Conservation (phyloP, 2,329 filamentous ascomycete genomes). For the Ambrosiella beaveri region DNA sequence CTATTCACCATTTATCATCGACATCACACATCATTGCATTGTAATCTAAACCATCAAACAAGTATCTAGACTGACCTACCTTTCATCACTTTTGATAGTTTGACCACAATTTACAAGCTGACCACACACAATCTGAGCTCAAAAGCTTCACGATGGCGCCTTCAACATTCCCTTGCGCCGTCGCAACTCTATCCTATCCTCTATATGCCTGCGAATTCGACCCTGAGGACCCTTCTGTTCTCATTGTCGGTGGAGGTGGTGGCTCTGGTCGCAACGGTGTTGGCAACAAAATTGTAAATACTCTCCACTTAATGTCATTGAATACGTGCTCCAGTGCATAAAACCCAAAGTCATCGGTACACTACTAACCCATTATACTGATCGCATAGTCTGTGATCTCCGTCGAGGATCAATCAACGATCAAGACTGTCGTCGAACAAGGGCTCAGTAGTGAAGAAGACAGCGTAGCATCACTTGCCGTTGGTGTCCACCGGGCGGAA, state of each 20-base stretch:
- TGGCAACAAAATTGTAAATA: slow-evolving; percentile 65
- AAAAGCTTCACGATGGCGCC: slow-evolving; percentile 20
- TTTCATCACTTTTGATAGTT: too few relatives aligned
- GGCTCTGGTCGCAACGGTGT: slow-evolving; percentile 68
- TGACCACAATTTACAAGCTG: neutral
- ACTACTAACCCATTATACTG: neutral
- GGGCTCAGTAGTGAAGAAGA: slow-evolving; percentile 73
- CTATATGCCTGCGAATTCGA: slow-evolving; percentile 82
- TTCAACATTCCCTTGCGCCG: slow-evolving; percentile 31
- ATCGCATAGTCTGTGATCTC: slow-evolving; percentile 50
- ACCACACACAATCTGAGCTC: neutral
- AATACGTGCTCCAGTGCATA: neutral
- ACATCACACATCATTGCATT: too few relatives aligned
- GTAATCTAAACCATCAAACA: too few relatives aligned
- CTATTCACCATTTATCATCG: too few relatives aligned
- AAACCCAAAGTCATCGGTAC: neutral
- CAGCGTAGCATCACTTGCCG: slow-evolving; percentile 67
- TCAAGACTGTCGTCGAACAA: slow-evolving; percentile 52
- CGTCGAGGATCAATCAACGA: slow-evolving; percentile 43
- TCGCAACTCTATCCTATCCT: slow-evolving; percentile 59
- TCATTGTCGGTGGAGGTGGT: slow-evolving; percentile 76
- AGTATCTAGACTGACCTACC: too few relatives aligned
- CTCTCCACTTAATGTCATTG: neutral
- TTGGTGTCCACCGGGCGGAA: slow-evolving; percentile 42
- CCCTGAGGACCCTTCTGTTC: slow-evolving; percentile 53